Evolutionary conservation across 2,329 filamentous ascomycete species (phyloP), one percentile per base, ranked within the genome.

Genomic region (Diaporthe destruens): DNA sequence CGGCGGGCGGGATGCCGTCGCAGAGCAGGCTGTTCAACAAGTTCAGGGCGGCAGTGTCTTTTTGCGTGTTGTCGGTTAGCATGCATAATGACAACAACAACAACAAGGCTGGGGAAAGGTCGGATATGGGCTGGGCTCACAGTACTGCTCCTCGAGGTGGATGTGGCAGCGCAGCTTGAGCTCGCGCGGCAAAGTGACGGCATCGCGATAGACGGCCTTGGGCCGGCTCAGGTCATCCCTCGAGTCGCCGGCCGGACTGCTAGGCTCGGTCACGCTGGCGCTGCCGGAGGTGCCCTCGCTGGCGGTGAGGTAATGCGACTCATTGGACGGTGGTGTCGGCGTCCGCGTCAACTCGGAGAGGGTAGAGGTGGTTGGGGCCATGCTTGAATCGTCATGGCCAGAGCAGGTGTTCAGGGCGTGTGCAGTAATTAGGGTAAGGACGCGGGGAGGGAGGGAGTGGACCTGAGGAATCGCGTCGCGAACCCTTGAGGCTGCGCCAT

Each of bases 111-210:
- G n/a, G n/a, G n/a, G n/a, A n/a, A 32, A 12, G 8, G 32, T 8
- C 8, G 32, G 29, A 20, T 5, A 42, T 8, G 14, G 32, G 16
- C 6, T 0, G 36, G 11, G 77, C 78, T 55, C 74, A 81, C 80
- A 82, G 36, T 95, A 87, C 72, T 90, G 86, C 81, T 96, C 93
- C 80, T 96, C 93, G 0, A 96, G 84, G 79, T 92, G 93, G 56
- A 94, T 92, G 72, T 90, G 88, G 76, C 89, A 90, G 77, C 94
- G 91, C 72, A 90, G 85, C 71, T 87, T 88, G 23, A 95, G 82
- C 77, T 93, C 90, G 72, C 87, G 89, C 1, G 91, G 89, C 16
- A 95, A 82, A 54, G 83, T 81, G 74, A 83, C 86, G 8, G 87
- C 85, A n/a, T 85, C 81, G 75, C 88, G 87, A 80, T 91, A 92